A percentile compares a stretch with the other conserved stretches of the same genome.
Conservation (phyloP, 257 asterid species). For the Penstemon barbatus region DNA sequence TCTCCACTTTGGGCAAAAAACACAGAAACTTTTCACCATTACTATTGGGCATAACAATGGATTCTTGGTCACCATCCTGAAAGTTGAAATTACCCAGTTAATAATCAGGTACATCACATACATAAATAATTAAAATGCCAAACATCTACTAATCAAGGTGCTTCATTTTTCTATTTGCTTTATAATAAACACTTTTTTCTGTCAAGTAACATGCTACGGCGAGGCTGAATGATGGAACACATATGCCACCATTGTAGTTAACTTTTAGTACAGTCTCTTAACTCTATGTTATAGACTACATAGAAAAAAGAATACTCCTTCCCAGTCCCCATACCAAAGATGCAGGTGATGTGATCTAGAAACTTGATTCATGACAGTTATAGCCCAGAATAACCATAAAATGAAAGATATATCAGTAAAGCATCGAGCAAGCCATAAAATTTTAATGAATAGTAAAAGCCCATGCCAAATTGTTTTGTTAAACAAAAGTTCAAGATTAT, state of each 20-base stretch:
- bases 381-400: neutral
- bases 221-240: neutral
- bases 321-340: neutral
- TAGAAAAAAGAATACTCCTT: slow-evolving; percentile 3
- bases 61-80: slow-evolving; percentile 90
- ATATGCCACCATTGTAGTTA: neutral
- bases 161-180: neutral
- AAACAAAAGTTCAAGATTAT: slow-evolving; percentile 8
- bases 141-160: slow-evolving; percentile 10
- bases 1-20: slow-evolving; percentile 82
- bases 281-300: neutral
- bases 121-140: slow-evolving; percentile 15
- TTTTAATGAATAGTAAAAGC: slow-evolving; percentile 3
- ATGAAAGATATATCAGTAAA: neutral
- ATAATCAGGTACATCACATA: neutral
- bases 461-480: neutral
- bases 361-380: neutral
- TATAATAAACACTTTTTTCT: neutral
- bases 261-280: neutral
- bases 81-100: slow-evolving; percentile 21
- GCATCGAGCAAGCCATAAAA: neutral
- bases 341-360: neutral
- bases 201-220: neutral
- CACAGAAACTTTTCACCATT: slow-evolving; percentile 85
- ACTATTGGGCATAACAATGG: slow-evolving; percentile 68